A percentile compares a stretch with the other conserved stretches of the same genome.
These are phyloP conservation scores for Torulaspora franciscae DNA, from an alignment of 805 yeast genomes.

Conservation along the genomic window DNA sequence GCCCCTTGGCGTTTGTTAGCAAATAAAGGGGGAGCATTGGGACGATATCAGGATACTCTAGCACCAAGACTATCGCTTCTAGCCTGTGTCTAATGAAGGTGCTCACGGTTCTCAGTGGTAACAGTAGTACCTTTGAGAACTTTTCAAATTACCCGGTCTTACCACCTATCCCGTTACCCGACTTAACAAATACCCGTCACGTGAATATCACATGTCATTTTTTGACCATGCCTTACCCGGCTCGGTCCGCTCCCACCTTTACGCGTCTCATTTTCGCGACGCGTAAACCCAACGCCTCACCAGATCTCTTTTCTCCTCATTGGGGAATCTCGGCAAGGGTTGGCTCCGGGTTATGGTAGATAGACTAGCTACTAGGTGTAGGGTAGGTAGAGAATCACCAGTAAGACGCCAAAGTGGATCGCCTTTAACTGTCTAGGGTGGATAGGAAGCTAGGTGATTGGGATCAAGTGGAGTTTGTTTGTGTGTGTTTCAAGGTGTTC, in stretches of 20 bases:
- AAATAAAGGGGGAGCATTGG: slow-evolving; percentile 82
- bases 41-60: neutral
- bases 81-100: no score
- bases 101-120: no score
- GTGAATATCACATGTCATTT: neutral
- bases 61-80: no score
- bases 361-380: neutral
- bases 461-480: neutral
- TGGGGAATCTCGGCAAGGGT: slow-evolving; percentile 7
- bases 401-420: neutral
- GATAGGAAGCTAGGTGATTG: neutral
- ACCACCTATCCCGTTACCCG: neutral
- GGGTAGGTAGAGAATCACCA: neutral
- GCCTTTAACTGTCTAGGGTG: neutral
- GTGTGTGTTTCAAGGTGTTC: no score
- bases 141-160: neutral
- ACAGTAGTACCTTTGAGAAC: no score
- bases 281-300: neutral
- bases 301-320: slow-evolving; percentile 8
- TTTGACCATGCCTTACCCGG: neutral
- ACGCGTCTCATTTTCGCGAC: slow-evolving; percentile 10
- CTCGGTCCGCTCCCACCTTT: neutral
- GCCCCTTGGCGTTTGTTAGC: slow-evolving; percentile 85
- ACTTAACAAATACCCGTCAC: neutral
- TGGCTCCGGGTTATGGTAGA: neutral